phyloP scores from a whole-genome alignment of 1,139 yeast species.

The Debaryomyces psychrophilus region DNA sequence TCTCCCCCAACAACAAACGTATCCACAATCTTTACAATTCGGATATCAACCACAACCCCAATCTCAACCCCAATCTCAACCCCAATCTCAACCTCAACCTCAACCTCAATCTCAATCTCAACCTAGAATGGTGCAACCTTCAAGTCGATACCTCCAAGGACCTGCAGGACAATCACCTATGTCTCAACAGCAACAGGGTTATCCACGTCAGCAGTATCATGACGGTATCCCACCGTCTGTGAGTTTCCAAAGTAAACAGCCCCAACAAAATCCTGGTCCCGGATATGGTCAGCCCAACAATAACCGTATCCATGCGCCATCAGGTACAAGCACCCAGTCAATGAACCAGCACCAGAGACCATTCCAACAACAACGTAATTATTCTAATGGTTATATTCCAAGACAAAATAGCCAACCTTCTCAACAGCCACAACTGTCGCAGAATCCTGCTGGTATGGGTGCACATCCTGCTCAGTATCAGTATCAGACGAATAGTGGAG shows the following conservation, averaged over 20 bases:
- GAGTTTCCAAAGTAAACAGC: neutral
- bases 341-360: slow-evolving; percentile 13
- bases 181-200: slow-evolving; percentile 4
- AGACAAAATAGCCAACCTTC: slow-evolving; percentile 13
- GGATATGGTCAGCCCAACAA: slow-evolving; percentile 2
- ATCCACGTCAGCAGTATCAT: slow-evolving; percentile 3
- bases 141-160: slow-evolving; percentile 5
- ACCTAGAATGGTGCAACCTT: slow-evolving; percentile 9
- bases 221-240: slow-evolving; percentile 10
- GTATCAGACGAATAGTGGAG: slow-evolving; percentile 1
- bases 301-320: slow-evolving; percentile 15
- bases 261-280: neutral
- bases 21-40: slow-evolving; percentile 18
- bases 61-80: slow-evolving; percentile 10
- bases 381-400: slow-evolving; percentile 7
- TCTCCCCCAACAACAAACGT: slow-evolving; percentile 20
- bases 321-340: slow-evolving; percentile 12
- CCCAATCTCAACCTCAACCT: slow-evolving; percentile 10
- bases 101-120: slow-evolving; percentile 8
- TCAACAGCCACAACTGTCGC: slow-evolving; percentile 13
- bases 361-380: slow-evolving; percentile 5
- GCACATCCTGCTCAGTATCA: slow-evolving; percentile 3
- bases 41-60: slow-evolving; percentile 14
- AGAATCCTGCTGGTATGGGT: neutral
- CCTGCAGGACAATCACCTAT: neutral